Evolutionary conservation across 768 basidiomycete species (phyloP), one percentile per base, ranked within the genome.

Genomic region (Boletellus ananiceps): DNA sequence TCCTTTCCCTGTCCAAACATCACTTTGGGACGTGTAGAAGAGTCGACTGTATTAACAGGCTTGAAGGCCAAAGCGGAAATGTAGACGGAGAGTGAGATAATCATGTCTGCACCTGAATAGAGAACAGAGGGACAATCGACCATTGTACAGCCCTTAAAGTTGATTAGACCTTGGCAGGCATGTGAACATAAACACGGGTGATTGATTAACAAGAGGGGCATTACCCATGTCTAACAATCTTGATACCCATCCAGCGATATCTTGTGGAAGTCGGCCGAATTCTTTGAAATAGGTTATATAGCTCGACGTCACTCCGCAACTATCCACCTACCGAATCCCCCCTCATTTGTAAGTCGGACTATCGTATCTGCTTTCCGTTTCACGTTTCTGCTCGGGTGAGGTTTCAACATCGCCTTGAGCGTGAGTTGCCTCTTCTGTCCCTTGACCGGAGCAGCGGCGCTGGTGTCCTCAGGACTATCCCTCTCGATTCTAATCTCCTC

Each of bases 1-100:
- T 95, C 93, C 44, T 81, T 73, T 2, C 88, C 87, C 62, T 91
- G 88, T 52, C 82, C 79, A 63, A 89, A 85, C 59, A 83, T 74
- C 4, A 57, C 49, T 34, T 59, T 69, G 51, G 62, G 1, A 51
- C 51, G 52, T 67, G 47, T 21, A 33, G 63, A 54, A 21, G 65
- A 46, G 8, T 69, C 60, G 16, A 70, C 62, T 13, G 69, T 66
- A 19, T 74, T 69, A 8, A 68, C 50, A 0, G 76, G 64, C 47
- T 72, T 77, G 69, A 93, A 95, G 4, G 91, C 92, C 4, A 75
- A 67, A 9, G 77, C 68, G 29, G 80, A 77, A 31, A 94, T 71
- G 64, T 83, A 90, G 12, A 88, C 77, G 44, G 79, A 81, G 16
- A 93, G 71, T 5, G 88, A 84, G 18, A 94, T 75, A 43, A 93